These are phyloP conservation scores for Phaeosphaeria sp. DNA, from an alignment of 2,329 filamentous ascomycete genomes.

Conservation along the genomic window DNA sequence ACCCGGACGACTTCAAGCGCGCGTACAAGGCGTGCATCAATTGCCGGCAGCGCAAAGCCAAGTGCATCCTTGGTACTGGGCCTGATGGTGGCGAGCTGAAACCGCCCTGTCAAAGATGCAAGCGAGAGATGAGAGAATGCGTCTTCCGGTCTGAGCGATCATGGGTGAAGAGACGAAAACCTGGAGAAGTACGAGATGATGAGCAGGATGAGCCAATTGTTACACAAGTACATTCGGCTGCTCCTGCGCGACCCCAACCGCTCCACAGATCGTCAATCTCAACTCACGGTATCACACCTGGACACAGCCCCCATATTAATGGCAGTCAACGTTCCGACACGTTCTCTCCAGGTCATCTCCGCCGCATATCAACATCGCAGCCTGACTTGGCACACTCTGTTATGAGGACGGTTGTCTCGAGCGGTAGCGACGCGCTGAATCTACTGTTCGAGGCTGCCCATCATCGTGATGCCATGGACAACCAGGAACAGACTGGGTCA, in stretches of 20 bases:
- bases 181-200: conserved; percentile 33
- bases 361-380: conserved; percentile 42
- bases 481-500: conserved; percentile 40
- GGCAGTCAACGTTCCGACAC: conserved; percentile 33
- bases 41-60: conserved; percentile 60
- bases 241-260: conserved; percentile 23
- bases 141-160: conserved; percentile 51
- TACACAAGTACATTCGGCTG: conserved; percentile 13
- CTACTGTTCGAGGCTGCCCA: conserved; percentile 60
- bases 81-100: conserved; percentile 51
- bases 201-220: conserved; percentile 24
- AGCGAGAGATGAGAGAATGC: conserved; percentile 59
- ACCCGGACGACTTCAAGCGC: conserved; percentile 56
- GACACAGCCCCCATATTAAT: conserved; percentile 33
- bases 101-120: conserved; percentile 57
- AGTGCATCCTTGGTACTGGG: conserved; percentile 56
- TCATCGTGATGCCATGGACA: conserved; percentile 46
- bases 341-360: conserved; percentile 38
- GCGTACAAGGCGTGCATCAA: conserved; percentile 63
- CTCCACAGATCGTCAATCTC: conserved; percentile 33
- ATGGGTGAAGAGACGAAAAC: conserved; percentile 48
- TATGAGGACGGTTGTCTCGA: conserved; percentile 59
- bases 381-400: conserved; percentile 49
- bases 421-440: conserved; percentile 61
- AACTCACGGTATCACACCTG: conserved; percentile 30